phyloP scores from a whole-genome alignment of 768 basidiomycete species.

The Hortiboletus campestris region DNA sequence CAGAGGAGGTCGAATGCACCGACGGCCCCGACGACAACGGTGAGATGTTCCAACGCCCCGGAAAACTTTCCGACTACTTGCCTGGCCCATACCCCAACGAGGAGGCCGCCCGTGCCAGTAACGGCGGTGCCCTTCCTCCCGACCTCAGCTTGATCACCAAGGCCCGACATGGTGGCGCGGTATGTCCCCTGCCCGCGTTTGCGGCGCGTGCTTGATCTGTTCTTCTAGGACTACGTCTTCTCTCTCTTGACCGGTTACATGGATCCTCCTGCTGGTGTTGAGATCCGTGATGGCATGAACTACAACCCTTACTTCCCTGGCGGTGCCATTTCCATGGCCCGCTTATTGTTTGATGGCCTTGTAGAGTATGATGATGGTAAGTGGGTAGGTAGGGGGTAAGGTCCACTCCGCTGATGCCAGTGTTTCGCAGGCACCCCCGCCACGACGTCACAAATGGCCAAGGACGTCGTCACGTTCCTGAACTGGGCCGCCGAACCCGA shows the following conservation, averaged over 20 bases:
- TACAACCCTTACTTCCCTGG: slow-evolving; percentile 99
- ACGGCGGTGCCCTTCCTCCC: slow-evolving; percentile 93
- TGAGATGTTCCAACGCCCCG: slow-evolving; percentile 98
- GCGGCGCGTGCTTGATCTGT: slow-evolving; percentile 1
- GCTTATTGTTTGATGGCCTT: slow-evolving; percentile 91
- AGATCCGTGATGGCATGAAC: slow-evolving; percentile 96
- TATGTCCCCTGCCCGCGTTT: slow-evolving; percentile 42
- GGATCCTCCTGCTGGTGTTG: slow-evolving; percentile 93
- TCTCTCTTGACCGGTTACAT: slow-evolving; percentile 95
- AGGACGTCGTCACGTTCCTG: slow-evolving; percentile 95
- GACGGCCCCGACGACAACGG: slow-evolving; percentile 94
- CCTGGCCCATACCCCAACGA: slow-evolving; percentile 96
- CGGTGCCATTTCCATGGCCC: slow-evolving; percentile 97
- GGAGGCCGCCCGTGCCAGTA: slow-evolving; percentile 92
- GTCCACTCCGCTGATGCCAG: slow-evolving; percentile 7
- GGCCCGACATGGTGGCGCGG: slow-evolving; percentile 94
- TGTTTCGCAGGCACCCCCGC: slow-evolving; percentile 78
- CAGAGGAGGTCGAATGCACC: slow-evolving; percentile 94
- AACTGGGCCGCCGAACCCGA: slow-evolving; percentile 98
- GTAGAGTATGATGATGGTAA: slow-evolving; percentile 95
- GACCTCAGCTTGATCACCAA: slow-evolving; percentile 97
- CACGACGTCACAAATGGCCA: slow-evolving; percentile 98
- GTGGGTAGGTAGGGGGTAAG: slow-evolving; percentile 15
- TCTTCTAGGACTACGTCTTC: slow-evolving; percentile 87
- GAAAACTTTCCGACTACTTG: slow-evolving; percentile 97